Evolutionary conservation across 768 basidiomycete genomes (phyloP), one percentile per base, ranked within the genome.

Genomic region (Pleurotus salmoneostramineus): DNA sequence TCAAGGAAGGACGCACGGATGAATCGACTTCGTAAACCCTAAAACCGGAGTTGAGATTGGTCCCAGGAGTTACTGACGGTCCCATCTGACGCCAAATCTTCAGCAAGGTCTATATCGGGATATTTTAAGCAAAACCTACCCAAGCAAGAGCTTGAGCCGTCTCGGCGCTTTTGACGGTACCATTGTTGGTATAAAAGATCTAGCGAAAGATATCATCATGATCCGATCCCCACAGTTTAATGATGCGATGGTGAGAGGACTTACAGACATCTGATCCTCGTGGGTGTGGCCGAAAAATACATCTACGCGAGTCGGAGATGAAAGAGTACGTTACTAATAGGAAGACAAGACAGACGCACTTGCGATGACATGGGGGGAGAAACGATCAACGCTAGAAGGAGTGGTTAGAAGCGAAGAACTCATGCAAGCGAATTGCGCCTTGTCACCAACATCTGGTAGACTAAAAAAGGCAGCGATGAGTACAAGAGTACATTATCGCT

Each of bases 271-370:
- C 69, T 88, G 80, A 68, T 91, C 89, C 66, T 90, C 86, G 57
- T 91, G 88, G 0, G 84, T 83, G 60, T 91, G 90, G 5, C 89
- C 89, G 65, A 77, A 91, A 74, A 91, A 89, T n/a, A 90, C 82
- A 61, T 82, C 87, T 85, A 17, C n/a, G 44, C n/a, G 14, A 45
- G 12, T 14, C 6, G 44, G 12, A 15, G 8, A 11, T 17, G 8
- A 14, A 56, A 40, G 50, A 65, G 31, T 62, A 64, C 61, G 58
- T 58, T 43, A 61, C 14, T 15, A 33, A 50, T 6, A 51, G 36
- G 48, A 48, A 42, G 49, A 61, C 45, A 50, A 46, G 52, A 50
- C 42, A 56, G 44, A 77, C 85, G 44, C 55, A 88, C 85, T 86
- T 45, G 87, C 85, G 60, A 90, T 87, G 56, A 89, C 88, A 63